Evolutionary conservation across 306 rosid genomes (phyloP).

Genomic region (Psophocarpus tetragonolobus): DNA sequence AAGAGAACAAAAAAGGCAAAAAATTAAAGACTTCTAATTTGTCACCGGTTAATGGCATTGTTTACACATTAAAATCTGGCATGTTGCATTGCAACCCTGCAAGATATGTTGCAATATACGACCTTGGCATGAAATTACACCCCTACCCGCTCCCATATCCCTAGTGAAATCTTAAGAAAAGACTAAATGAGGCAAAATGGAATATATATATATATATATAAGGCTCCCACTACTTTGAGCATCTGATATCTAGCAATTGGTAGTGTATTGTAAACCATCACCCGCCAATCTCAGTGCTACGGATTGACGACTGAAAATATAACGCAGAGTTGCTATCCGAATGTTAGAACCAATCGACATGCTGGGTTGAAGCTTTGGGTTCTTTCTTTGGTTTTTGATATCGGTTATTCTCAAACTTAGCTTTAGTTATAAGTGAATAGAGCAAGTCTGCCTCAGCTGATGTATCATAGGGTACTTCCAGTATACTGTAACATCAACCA

Average conservation of each 20-base stretch:
- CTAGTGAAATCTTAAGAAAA: neutral
- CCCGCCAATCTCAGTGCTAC: conserved; percentile 5
- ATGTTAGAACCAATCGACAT: conserved; percentile 76
- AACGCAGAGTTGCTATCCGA: conserved; percentile 1
- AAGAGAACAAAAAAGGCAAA: neutral
- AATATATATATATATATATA: neutral
- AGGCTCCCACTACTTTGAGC: neutral
- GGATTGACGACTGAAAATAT: neutral
- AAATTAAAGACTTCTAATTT: neutral
- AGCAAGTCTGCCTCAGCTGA: conserved; percentile 82
- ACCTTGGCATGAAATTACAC: neutral
- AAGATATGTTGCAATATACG: neutral
- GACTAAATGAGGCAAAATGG: neutral
- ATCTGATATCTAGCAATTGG: conserved; percentile 3
- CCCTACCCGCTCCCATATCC: neutral
- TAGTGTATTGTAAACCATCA: neutral
- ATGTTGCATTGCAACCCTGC: conserved; percentile 3
- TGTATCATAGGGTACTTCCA: conserved; percentile 60
- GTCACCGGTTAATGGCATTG: neutral
- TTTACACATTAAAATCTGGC: neutral
- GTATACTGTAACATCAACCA: conserved; percentile 54
- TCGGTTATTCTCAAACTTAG: conserved; percentile 82
- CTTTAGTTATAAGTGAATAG: conserved; percentile 76
- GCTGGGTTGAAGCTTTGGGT: conserved; percentile 66
- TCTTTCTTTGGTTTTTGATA: conserved; percentile 77